A percentile compares a stretch with the other conserved stretches of the same genome.
phyloP scores from a whole-genome alignment of 2,329 filamentous ascomycete genomes.

The Byssothecium circinans region DNA sequence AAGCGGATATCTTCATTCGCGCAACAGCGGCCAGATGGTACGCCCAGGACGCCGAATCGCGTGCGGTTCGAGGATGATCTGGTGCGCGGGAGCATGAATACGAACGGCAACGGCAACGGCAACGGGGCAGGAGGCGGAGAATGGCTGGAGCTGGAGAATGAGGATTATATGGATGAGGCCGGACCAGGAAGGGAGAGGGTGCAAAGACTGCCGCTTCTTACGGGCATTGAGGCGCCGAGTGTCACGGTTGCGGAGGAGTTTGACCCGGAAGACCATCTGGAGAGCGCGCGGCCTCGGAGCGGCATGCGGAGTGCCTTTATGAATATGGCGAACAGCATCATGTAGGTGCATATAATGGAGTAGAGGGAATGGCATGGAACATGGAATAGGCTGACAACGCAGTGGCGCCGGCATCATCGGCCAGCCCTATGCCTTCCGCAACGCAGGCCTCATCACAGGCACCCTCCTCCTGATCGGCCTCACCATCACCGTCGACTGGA shows the following conservation, averaged over 20 bases:
- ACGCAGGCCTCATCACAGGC: conserved; percentile 84
- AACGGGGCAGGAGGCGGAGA: conserved; percentile 30
- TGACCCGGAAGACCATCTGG: conserved; percentile 61
- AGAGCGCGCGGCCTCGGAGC: conserved; percentile 74
- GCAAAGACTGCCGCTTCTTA: conserved; percentile 70
- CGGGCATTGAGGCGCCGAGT: conserved; percentile 79
- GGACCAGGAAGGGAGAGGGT: conserved; percentile 44
- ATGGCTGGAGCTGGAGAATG: conserved; percentile 59
- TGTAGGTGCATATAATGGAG: conserved; percentile 47
- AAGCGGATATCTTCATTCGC: conserved; percentile 50
- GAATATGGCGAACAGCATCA: conserved; percentile 99
- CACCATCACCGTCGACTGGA: conserved; percentile 93
- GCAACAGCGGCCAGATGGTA: conserved; percentile 50
- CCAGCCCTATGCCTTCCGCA: conserved; percentile 93
- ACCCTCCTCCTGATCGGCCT: conserved; percentile 75
- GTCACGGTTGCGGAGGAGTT: conserved; percentile 67
- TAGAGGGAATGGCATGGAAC: neutral
- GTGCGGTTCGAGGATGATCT: conserved; percentile 68
- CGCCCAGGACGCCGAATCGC: conserved; percentile 67
- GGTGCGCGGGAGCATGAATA: conserved; percentile 34
- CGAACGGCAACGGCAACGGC: too few relatives aligned
- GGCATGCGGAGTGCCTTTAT: conserved; percentile 88
- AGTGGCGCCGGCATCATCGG: conserved; percentile 68
- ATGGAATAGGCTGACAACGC: conserved; percentile 18
- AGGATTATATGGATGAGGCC: conserved; percentile 60